Conservation (phyloP, 805 yeast genomes). For the Saccharomycopsis sp. region DNA sequence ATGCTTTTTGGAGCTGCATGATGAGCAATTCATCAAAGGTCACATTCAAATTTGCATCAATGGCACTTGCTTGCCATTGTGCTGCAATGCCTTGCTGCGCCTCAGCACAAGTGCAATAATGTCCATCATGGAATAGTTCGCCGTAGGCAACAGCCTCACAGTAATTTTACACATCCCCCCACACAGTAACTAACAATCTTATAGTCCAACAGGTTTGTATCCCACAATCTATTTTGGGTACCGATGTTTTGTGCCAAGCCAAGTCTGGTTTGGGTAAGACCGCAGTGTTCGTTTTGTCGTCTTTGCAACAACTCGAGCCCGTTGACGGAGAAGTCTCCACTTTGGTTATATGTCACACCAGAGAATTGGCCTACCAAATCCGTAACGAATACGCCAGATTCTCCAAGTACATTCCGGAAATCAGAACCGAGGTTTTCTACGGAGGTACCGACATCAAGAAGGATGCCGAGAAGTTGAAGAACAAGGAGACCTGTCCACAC, state of each 20-base stretch:
- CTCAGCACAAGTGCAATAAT: too few species aligned
- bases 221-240: conserved; percentile 96
- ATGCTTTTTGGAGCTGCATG: too few species aligned
- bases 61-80: too few species aligned
- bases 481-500: conserved; percentile 93
- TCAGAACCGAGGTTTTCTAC: conserved; percentile 91
- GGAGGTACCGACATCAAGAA: conserved; percentile 88
- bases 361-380: conserved; percentile 98
- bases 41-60: too few species aligned
- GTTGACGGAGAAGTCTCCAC: conserved; percentile 95
- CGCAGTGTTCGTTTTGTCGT: conserved; percentile 92
- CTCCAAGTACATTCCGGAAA: conserved; percentile 98
- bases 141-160: too few species aligned
- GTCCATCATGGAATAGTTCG: too few species aligned
- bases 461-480: conserved; percentile 82
- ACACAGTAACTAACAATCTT: conserved; percentile 2
- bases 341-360: conserved; percentile 93
- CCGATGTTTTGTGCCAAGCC: conserved; percentile 97
- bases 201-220: conserved; percentile 95
- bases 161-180: too few species aligned
- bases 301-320: conserved; percentile 95
- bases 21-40: too few species aligned
- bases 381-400: conserved; percentile 95
- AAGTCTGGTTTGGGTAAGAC: conserved; percentile 99
- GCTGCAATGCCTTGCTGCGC: too few species aligned